Conservation (phyloP, 179 eudicot genomes). For the Patellifolia procumbens region DNA sequence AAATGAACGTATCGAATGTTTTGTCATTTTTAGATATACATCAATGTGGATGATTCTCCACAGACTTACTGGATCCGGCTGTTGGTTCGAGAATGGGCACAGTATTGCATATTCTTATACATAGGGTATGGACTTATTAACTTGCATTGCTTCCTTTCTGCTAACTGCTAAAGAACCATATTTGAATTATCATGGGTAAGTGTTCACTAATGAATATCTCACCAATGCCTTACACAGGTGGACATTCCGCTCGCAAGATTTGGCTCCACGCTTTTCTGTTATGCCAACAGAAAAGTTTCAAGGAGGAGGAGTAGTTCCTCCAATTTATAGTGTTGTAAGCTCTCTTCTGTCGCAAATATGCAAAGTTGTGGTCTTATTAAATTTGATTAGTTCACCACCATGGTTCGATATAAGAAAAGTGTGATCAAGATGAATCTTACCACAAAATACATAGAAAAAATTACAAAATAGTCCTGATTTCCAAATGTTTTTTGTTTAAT, state of each 20-base stretch:
- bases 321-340: conserved; percentile 83
- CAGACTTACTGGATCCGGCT: conserved; percentile 82
- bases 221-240: conserved; percentile 48
- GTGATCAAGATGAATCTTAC: background rate
- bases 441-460: no score
- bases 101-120: conserved; percentile 75
- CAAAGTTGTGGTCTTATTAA: background rate
- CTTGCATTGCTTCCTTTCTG: background rate
- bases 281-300: conserved; percentile 71
- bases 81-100: conserved; percentile 86
- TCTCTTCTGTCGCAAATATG: background rate
- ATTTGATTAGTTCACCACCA: background rate
- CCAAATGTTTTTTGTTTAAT: no score
- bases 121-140: conserved; percentile 58
- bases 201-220: background rate
- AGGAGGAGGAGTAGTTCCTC: conserved; percentile 57
- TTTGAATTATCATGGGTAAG: background rate
- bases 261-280: conserved; percentile 78
- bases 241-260: conserved; percentile 84
- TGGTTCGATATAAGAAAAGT: background rate
- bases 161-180: background rate
- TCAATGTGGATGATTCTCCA: conserved; percentile 65
- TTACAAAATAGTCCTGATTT: no score
- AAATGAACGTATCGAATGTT: conserved; percentile 6
- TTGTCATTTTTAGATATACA: conserved; percentile 58